Evolutionary conservation across 108 stramenopile species (phyloP), one percentile per base, ranked within the genome.

Genomic region (Cyclotella cryptica): DNA sequence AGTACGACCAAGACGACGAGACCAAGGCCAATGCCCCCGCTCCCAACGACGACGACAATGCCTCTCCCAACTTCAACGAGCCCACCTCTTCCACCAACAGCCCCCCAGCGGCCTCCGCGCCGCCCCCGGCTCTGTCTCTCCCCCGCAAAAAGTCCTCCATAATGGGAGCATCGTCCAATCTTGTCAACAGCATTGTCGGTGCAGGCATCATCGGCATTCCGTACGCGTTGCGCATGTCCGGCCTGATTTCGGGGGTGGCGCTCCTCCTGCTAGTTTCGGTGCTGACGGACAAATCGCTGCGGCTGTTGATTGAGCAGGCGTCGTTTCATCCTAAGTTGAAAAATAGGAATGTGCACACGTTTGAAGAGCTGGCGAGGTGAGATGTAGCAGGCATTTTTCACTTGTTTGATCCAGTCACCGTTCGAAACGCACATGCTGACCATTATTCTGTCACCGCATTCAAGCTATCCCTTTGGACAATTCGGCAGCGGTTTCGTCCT

Each of bases 141-240:
- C 90, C 92, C 24, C 78, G 84, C 17, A 89, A 86, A 51, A 87
- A 89, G 49, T 90, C 92, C 0, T 83, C 84, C 10, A 78, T 94
- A 0, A 43, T 80, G 35, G 92, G 92, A 2, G 88, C 93, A 0
- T 84, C 83, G 13, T 80, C 81, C 71, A 96, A 96, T 59, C 71
- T 96, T 21, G 84, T 93, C 62, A 96, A 96, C 63, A 78, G 80
- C 52, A 94, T 96, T 52, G 92, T 96, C 5, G 95, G 95, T 0
- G 92, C 93, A 0, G 95, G 95, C 15, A 96, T 93, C 44, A 90
- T 96, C 68, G 95, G 93, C 13, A 91, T 96, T 45, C 95, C 95
- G 0, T 94, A 84, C 58, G 93, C 95, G 11, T 28, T 96, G 10
- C 71, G 80, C 29, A 71, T 91, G 71, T 65, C 76, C 11, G 95